Evolutionary conservation across 345 rosid species (phyloP).

Genomic region (Heritiera littoralis): DNA sequence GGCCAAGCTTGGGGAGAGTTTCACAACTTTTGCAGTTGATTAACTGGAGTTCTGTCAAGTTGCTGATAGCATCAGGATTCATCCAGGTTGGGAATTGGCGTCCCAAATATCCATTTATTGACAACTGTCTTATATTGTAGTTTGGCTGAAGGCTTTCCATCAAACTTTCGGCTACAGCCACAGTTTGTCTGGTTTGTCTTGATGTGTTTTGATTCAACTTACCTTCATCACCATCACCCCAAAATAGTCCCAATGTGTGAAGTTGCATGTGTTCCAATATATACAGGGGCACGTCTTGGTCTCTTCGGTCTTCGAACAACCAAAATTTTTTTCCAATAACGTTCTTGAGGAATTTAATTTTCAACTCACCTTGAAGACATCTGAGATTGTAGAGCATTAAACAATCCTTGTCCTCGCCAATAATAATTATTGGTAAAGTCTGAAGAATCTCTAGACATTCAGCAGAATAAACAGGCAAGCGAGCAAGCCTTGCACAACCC

Average conservation of each 20-base stretch:
- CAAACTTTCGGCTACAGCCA: not conserved
- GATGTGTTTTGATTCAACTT: not conserved
- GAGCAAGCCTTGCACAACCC: not conserved
- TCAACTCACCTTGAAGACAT: slow-evolving; percentile 13
- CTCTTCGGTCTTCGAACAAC: no score
- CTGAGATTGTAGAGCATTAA: no score
- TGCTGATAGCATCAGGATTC: not conserved
- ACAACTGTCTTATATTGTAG: not conserved
- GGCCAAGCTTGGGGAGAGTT: slow-evolving; percentile 28
- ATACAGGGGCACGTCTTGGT: no score
- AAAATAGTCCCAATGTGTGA: not conserved
- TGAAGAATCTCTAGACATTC: not conserved
- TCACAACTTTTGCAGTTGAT: slow-evolving; percentile 15
- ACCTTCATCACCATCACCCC: slow-evolving; percentile 21
- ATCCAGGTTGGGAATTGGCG: not conserved
- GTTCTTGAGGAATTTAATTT: not conserved
- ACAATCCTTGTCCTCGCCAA: no score
- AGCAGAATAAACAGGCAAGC: not conserved
- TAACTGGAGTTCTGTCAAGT: slow-evolving; percentile 17
- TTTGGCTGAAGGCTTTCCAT: slow-evolving; percentile 15
- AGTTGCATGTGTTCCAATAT: not conserved
- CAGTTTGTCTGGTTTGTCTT: not conserved
- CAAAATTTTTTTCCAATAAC: no score
- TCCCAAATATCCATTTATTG: slow-evolving; percentile 17
- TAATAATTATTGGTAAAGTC: slow-evolving; percentile 13